phyloP scores from a whole-genome alignment of 2,329 filamentous ascomycete genomes.

The Colletotrichum scovillei region DNA sequence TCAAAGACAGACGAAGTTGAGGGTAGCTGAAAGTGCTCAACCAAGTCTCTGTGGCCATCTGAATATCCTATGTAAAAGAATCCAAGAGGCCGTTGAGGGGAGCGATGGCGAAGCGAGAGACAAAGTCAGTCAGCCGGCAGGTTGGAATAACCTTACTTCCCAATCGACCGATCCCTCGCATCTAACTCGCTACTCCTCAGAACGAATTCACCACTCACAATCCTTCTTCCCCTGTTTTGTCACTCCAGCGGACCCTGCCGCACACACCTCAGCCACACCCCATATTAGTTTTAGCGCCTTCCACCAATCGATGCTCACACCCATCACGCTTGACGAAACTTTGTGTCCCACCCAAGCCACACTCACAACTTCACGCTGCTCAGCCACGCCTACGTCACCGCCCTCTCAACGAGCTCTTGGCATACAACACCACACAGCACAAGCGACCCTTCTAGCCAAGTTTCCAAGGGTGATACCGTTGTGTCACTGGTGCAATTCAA shows the following conservation, averaged over 20 bases:
- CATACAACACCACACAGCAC: constrained; percentile 5
- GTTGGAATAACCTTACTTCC: neutral
- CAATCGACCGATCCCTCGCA: neutral
- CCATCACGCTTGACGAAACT: neutral
- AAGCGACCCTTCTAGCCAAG: constrained; percentile 3
- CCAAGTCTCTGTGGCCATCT: neutral
- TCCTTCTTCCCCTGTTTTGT: neutral
- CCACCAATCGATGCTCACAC: neutral
- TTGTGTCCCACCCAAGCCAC: neutral
- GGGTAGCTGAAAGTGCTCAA: neutral
- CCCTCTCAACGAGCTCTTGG: constrained; percentile 8
- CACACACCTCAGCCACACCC: constrained; percentile 3
- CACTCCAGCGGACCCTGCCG: constrained; percentile 11
- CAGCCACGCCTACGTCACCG: constrained; percentile 22
- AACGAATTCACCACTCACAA: neutral
- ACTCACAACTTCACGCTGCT: neutral
- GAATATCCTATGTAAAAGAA: neutral
- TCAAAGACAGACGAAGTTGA: too few species aligned
- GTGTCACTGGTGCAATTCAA: neutral
- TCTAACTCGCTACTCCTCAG: neutral
- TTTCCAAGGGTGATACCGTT: neutral
- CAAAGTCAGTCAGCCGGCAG: neutral
- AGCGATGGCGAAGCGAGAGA: neutral
- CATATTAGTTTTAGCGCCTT: neutral
- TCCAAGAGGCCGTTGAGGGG: neutral